Conservation (phyloP, 108 stramenopile species). For the Nitzschia palea region DNA sequence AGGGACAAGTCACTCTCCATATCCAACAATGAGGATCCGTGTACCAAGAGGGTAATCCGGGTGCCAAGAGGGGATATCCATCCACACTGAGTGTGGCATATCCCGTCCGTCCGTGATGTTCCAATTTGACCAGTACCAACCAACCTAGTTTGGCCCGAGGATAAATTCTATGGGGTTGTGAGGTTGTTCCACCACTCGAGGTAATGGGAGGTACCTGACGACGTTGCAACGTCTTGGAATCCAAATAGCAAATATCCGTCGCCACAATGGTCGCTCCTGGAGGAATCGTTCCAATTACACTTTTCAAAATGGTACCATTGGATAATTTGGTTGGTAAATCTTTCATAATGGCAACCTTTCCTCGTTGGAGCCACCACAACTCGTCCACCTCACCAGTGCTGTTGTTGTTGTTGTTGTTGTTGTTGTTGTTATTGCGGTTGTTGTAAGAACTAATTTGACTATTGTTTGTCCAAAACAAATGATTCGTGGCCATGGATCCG, state of each 20-base stretch:
- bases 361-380: conserved; percentile 3
- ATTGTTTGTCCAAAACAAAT: background rate
- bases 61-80: conserved; percentile 55
- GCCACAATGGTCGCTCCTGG: conserved; percentile 62
- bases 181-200: background rate
- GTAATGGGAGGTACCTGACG: background rate
- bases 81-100: conserved; percentile 52
- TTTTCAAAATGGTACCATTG: conserved; percentile 8
- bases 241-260: conserved; percentile 34
- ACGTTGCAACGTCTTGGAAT: conserved; percentile 36
- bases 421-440: background rate
- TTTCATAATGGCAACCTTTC: conserved; percentile 36
- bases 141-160: conserved; percentile 19
- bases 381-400: background rate
- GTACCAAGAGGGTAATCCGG: conserved; percentile 50
- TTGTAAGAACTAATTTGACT: background rate
- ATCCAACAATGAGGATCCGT: conserved; percentile 45
- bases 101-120: conserved; percentile 20
- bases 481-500: background rate
- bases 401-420: conserved; percentile 10
- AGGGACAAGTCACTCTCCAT: conserved; percentile 72
- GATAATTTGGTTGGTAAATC: conserved; percentile 33
- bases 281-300: conserved; percentile 34
- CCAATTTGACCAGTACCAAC: conserved; percentile 40
- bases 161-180: background rate